Base-by-base conservation (phyloP, 2,329 filamentous ascomycete genomes). In the Fusarium cyanostomum region DNA sequence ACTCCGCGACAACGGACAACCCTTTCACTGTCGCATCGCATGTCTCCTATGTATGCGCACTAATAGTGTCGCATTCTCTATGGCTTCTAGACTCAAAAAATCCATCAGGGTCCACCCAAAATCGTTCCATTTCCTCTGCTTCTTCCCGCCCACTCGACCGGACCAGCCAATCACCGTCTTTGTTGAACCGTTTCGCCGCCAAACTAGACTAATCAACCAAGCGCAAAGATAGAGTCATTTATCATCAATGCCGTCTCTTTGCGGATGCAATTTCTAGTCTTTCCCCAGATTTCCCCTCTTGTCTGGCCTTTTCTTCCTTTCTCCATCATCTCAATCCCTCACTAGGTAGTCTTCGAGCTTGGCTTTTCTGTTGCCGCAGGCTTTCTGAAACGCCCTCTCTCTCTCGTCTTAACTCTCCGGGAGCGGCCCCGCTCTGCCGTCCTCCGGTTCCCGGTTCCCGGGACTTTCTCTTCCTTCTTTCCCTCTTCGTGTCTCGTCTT, bases 131-230 rank as follows among this genome's bases (percentile, higher is more conserved):
- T 64, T 66, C 61, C 52, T 34, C 35, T 43, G 41, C 24, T 41
- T 21, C 45, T 30, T 35, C 33, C 41, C 51, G 58, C 63, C 68
- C 68, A 59, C 64, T 71, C 69, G 60, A 53, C 69, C 69, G 69
- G 57, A 64, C 52, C 49, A 51, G 49, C 69, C 69, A 71, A 71
- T 71, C 67, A 58, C 58, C 44, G 58, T 57, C 57, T 55, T 38
- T 59, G 43, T 46, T 57, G 42, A 45, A 59, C 68, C 64, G 52
- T 68, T 70, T 67, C 56, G 64, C 67, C 65, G 54, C 58, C 52
- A 62, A 59, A 56, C 52, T 54, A 62, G 58, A 38, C 54, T 63
- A 49, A 59, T 52, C 53, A 62, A 58, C 39, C 56, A 64, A 51
- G 52, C 21, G 50, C 49, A 61, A 26, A 54, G 33, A 48, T 33